Conservation (phyloP, 164 flowering plant species). For the Euptelea pleiosperma region DNA sequence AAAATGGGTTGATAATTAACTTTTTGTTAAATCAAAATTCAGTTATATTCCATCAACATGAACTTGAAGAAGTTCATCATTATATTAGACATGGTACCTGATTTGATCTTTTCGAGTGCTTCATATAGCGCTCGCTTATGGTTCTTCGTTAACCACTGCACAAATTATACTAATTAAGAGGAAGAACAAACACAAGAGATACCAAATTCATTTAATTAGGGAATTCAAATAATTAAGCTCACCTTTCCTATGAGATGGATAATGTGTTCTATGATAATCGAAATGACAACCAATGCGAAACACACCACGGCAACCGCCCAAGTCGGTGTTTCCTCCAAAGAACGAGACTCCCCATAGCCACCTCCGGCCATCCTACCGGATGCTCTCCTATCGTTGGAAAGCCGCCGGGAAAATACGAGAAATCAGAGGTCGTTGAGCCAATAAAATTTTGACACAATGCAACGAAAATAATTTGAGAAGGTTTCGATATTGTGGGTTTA, state of each 20-base stretch:
- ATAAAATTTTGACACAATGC: no score
- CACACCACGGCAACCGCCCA: slow-evolving; percentile 42
- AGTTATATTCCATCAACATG: no score
- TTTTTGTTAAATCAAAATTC: no score
- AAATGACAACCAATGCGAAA: slow-evolving; percentile 26
- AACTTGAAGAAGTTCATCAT: no score
- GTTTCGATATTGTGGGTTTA: no score
- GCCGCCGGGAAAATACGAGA: no score
- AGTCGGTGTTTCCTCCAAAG: slow-evolving; percentile 33
- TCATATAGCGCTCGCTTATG: slow-evolving; percentile 44
- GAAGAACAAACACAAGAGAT: neutral
- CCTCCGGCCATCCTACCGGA: no score
- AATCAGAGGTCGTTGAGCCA: no score
- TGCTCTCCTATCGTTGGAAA: no score
- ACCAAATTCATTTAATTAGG: neutral
- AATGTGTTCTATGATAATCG: slow-evolving; percentile 28
- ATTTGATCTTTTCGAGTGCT: slow-evolving; percentile 50
- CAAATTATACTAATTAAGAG: neutral
- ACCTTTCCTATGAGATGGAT: slow-evolving; percentile 36
- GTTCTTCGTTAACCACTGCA: slow-evolving; percentile 40
- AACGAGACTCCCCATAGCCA: neutral
- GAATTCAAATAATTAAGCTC: neutral
- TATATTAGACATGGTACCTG: no score
- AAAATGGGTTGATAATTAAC: no score
- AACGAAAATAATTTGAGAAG: no score